Evolutionary conservation across 148 eudicot genomes (phyloP).

Genomic region (Fagopyrum esculentum): DNA sequence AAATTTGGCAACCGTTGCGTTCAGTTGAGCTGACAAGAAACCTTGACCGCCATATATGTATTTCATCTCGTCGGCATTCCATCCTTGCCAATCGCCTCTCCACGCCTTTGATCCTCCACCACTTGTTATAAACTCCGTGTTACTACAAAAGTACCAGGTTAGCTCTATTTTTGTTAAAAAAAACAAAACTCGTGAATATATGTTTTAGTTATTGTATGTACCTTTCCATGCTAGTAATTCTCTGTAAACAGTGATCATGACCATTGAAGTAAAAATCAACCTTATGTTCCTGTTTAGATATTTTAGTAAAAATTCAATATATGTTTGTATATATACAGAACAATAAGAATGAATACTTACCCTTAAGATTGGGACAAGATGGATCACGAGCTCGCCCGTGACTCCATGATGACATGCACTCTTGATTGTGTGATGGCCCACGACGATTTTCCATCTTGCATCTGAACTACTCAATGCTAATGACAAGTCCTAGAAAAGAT

Average conservation of each 20-base stretch:
- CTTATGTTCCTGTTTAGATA: constrained; percentile 16
- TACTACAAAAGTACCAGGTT: neutral
- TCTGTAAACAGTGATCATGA: constrained; percentile 89
- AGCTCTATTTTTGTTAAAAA: neutral
- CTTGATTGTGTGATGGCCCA: constrained; percentile 77
- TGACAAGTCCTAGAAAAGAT: constrained; percentile 19
- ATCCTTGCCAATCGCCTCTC: constrained; percentile 42
- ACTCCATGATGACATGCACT: constrained; percentile 82
- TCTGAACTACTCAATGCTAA: constrained; percentile 45
- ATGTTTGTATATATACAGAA: neutral
- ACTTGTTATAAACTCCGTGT: constrained; percentile 51
- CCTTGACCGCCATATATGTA: constrained; percentile 87
- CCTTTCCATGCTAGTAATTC: constrained; percentile 61
- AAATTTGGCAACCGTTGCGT: constrained; percentile 20
- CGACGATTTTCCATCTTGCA: constrained; percentile 86
- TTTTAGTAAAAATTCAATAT: neutral
- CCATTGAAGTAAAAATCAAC: constrained; percentile 85
- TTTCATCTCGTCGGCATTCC: constrained; percentile 42
- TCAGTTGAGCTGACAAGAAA: constrained; percentile 56
- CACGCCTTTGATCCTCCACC: constrained; percentile 91
- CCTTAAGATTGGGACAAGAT: constrained; percentile 52
- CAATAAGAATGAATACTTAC: neutral
- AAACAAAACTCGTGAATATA: neutral
- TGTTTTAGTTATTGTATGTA: neutral
- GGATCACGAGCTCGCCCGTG: constrained; percentile 57